Percentiles rank a stretch among this genome's conserved stretches.
phyloP scores from a whole-genome alignment of 176 grass and related monocot species.

The Coix lacrymajobi region DNA sequence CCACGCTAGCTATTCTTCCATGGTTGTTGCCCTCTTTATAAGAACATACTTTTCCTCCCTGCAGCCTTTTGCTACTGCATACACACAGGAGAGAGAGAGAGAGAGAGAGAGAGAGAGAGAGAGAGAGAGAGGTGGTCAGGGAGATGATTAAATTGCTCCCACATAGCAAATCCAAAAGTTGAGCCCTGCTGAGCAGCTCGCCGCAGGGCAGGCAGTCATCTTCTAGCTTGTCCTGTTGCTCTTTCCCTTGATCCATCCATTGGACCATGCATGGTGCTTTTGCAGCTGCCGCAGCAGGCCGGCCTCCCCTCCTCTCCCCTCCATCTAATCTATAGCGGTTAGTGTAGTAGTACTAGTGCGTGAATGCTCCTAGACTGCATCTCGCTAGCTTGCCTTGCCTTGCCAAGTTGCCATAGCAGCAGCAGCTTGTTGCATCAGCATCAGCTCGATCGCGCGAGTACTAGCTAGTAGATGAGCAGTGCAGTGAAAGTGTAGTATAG shows the following conservation, averaged over 20 bases:
- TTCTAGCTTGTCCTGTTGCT: conserved; percentile 44
- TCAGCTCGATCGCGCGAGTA: background rate
- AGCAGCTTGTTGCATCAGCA: background rate
- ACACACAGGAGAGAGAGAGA: background rate
- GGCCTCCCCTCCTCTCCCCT: background rate
- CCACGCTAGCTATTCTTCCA: background rate
- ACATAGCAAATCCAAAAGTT: conserved; percentile 34
- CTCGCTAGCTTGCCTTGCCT: too few relatives aligned
- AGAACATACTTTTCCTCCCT: conserved; percentile 41
- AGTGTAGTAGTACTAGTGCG: background rate
- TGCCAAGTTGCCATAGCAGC: background rate
- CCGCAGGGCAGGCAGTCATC: background rate
- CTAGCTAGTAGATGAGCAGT: background rate
- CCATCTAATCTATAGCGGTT: conserved; percentile 8
- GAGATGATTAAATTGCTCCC: background rate
- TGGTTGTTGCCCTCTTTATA: conserved; percentile 33
- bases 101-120: background rate
- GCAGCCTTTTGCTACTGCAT: conserved; percentile 41
- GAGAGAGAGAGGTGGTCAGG: background rate
- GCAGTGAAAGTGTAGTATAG: conserved; percentile 14
- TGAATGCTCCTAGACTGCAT: conserved; percentile 20
- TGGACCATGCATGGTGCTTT: conserved; percentile 15
- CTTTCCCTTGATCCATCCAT: conserved; percentile 19
- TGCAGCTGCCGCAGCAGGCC: conserved; percentile 14
- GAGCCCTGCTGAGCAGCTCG: background rate